Percentiles rank a stretch among this genome's conserved stretches.
phyloP scores from a whole-genome alignment of 2,329 filamentous ascomycete genomes.

The Pyrenochaeta sp. region DNA sequence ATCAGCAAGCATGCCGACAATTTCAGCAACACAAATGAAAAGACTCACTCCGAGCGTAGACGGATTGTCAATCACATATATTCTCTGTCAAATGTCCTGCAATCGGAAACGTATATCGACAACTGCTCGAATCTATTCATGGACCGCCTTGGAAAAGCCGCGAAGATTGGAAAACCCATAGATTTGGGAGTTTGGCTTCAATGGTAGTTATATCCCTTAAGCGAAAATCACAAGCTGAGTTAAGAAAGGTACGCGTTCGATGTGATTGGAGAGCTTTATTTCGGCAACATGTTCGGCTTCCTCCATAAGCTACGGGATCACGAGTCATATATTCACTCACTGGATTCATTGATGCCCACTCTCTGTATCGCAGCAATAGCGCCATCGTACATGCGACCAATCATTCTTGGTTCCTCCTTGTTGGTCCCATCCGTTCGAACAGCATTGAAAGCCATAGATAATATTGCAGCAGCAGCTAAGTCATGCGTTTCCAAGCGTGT shows the following conservation, averaged over 20 bases:
- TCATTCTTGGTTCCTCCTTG: background rate
- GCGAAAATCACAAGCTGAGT: background rate
- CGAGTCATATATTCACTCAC: background rate
- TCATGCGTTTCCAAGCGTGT: background rate
- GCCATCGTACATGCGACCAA: background rate
- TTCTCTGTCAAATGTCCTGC: constrained; percentile 9
- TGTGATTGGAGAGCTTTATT: constrained; percentile 12
- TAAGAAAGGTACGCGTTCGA: constrained; percentile 13
- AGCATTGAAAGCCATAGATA: background rate
- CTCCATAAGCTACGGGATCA: background rate
- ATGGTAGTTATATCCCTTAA: background rate
- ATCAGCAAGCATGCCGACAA: constrained; percentile 7
- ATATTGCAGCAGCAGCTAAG: background rate
- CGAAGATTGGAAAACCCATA: background rate
- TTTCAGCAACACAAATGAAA: constrained; percentile 9
- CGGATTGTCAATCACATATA: constrained; percentile 12
- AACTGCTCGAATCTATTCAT: background rate
- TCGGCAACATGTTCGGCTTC: constrained; percentile 11
- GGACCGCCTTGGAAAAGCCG: background rate
- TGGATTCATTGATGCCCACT: background rate
- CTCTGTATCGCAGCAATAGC: background rate
- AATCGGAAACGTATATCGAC: constrained; percentile 4
- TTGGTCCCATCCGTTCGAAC: background rate
- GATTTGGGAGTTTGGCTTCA: constrained; percentile 1
- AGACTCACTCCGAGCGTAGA: constrained; percentile 5